These are phyloP conservation scores for Trichophyton benhamiae DNA, from an alignment of 2,329 filamentous ascomycete species.

Conservation along the genomic window DNA sequence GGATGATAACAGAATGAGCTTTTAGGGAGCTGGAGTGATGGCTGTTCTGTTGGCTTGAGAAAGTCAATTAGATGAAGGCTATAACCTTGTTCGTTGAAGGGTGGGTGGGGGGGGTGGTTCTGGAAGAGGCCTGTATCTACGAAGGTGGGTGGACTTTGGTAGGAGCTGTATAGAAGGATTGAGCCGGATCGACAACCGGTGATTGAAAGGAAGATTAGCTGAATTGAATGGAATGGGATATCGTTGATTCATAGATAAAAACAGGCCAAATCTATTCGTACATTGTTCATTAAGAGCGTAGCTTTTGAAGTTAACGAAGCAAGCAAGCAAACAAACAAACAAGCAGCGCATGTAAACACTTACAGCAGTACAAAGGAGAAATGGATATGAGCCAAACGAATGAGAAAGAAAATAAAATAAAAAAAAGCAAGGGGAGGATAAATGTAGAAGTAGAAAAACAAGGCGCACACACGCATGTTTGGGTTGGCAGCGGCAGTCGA, in stretches of 20 bases:
- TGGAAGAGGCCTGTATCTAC: background rate
- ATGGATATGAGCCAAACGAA: background rate
- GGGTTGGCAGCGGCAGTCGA: background rate
- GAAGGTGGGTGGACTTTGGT: background rate
- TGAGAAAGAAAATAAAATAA: background rate
- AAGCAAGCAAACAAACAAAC: background rate
- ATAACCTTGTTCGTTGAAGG: background rate
- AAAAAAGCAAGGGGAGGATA: background rate
- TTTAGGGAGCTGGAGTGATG: background rate
- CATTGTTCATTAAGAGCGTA: constrained; percentile 5
- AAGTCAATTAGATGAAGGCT: constrained; percentile 1
- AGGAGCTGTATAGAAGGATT: no score
- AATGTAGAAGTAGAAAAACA: background rate
- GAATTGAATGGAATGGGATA: background rate
- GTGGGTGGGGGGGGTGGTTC: background rate
- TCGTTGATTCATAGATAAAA: constrained; percentile 3
- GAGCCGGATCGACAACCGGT: no score
- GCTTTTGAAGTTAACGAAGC: background rate
- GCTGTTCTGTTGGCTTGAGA: background rate
- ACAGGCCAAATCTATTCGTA: constrained; percentile 4
- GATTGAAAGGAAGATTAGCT: background rate
- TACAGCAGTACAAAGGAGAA: constrained; percentile 4
- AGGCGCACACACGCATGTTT: background rate
- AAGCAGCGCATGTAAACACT: constrained; percentile 1
- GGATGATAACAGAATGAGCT: background rate